A percentile compares a stretch with the other conserved stretches of the same genome.
These are phyloP conservation scores for Pneumocystis carinii DNA, from an alignment of 1,139 yeast species.

Conservation along the genomic window DNA sequence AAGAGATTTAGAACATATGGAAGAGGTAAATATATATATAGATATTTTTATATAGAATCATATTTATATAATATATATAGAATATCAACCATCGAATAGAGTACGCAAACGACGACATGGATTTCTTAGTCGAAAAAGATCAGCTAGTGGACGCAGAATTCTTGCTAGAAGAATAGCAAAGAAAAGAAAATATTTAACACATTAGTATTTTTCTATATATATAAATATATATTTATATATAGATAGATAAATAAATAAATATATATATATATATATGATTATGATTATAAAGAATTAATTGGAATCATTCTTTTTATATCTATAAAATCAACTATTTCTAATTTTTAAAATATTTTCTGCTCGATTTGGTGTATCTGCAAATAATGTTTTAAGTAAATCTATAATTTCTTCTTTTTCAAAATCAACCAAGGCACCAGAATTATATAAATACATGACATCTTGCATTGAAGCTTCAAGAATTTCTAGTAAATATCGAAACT, in stretches of 20 bases:
- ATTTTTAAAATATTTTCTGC: constrained; percentile 49
- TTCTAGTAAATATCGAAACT: constrained; percentile 25
- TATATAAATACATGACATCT: constrained; percentile 55
- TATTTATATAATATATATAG: background rate
- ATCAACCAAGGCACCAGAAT: constrained; percentile 61
- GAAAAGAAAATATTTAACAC: background rate
- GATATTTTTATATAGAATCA: background rate
- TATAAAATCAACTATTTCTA: background rate
- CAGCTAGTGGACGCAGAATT: background rate
- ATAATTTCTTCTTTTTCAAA: constrained; percentile 53
- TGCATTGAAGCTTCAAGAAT: constrained; percentile 33
- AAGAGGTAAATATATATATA: background rate
- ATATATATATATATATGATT: too few relatives aligned
- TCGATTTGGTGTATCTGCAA: constrained; percentile 58
- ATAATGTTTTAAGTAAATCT: constrained; percentile 42
- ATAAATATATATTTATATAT: too few relatives aligned
- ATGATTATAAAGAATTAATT: background rate
- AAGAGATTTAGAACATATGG: background rate
- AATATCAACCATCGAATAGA: constrained; percentile 1
- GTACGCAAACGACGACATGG: constrained; percentile 3
- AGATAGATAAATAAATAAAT: too few relatives aligned
- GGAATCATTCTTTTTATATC: background rate
- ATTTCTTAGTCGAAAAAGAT: background rate
- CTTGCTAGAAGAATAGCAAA: constrained; percentile 1
- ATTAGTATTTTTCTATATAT: background rate